phyloP scores from a whole-genome alignment of 495 filamentous ascomycete genomes.

The Penicillium chermesinum region DNA sequence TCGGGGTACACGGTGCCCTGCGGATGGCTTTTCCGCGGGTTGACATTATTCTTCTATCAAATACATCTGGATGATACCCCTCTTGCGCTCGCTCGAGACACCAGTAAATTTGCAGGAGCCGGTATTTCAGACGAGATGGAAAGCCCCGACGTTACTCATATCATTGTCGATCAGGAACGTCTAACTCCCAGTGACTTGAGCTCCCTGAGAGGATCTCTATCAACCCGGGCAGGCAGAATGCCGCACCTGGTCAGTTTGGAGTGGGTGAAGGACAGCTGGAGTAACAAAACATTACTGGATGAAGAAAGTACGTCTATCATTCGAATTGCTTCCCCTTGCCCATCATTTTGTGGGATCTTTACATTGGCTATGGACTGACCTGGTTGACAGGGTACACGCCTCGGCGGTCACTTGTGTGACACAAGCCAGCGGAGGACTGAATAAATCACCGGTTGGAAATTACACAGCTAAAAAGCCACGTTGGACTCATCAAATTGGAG shows the following conservation, averaged over 20 bases:
- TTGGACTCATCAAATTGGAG: too few species aligned
- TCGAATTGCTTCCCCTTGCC: background rate
- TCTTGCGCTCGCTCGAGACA: slow-evolving; percentile 34
- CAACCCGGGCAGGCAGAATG: slow-evolving; percentile 35
- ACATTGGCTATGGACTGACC: background rate
- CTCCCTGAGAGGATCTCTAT: slow-evolving; percentile 25
- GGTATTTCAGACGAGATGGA: slow-evolving; percentile 16
- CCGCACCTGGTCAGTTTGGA: slow-evolving; percentile 65
- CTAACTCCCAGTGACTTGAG: slow-evolving; percentile 16
- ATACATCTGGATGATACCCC: slow-evolving; percentile 2
- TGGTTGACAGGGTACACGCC: background rate
- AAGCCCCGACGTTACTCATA: slow-evolving; percentile 27
- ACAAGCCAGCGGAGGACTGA: too few species aligned
- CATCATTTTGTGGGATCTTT: background rate
- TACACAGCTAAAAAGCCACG: too few species aligned
- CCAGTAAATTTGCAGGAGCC: slow-evolving; percentile 62
- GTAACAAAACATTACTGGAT: slow-evolving; percentile 71
- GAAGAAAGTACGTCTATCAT: slow-evolving; percentile 50
- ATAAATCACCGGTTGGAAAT: too few species aligned
- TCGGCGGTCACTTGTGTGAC: background rate
- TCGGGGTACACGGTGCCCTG: slow-evolving; percentile 36
- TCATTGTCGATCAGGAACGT: slow-evolving; percentile 25
- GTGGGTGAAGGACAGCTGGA: slow-evolving; percentile 82
- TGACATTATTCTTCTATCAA: slow-evolving; percentile 48
- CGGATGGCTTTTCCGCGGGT: slow-evolving; percentile 64